phyloP scores from a whole-genome alignment of 768 basidiomycete genomes.

The Pleurotus giganteus region DNA sequence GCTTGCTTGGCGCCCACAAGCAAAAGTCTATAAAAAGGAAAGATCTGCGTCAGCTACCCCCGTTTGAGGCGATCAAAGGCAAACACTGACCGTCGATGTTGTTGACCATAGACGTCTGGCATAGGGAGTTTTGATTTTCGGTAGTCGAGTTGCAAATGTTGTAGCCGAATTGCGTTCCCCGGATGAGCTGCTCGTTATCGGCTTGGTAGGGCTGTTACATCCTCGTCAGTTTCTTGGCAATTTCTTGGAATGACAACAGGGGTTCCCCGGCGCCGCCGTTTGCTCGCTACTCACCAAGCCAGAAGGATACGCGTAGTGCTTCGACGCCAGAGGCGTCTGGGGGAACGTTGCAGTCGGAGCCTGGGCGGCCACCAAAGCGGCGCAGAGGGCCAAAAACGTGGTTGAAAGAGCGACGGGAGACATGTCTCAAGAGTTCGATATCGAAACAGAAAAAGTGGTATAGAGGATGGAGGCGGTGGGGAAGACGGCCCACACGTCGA shows the following conservation, averaged over 20 bases:
- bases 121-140: slow-evolving; percentile 49
- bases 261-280: neutral
- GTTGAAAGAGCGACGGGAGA: slow-evolving; percentile 43
- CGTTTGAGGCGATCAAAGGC: too few species aligned
- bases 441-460: too few species aligned
- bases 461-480: slow-evolving; percentile 7
- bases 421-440: slow-evolving; percentile 26
- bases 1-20: slow-evolving; percentile 54
- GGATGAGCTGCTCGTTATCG: slow-evolving; percentile 36
- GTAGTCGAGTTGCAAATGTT: slow-evolving; percentile 61
- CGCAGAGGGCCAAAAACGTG: slow-evolving; percentile 28
- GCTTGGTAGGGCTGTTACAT: slow-evolving; percentile 49
- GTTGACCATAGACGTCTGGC: slow-evolving; percentile 57
- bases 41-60: too few species aligned
- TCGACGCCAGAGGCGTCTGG: slow-evolving; percentile 43
- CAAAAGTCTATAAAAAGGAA: slow-evolving; percentile 79
- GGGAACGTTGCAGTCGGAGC: slow-evolving; percentile 33
- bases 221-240: neutral
- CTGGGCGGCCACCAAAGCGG: slow-evolving; percentile 28
- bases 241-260: neutral
- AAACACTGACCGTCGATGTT: slow-evolving; percentile 43
- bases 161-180: slow-evolving; percentile 60
- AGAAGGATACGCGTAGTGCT: slow-evolving; percentile 41
- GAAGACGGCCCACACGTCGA: neutral
- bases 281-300: slow-evolving; percentile 34